Evolutionary conservation across 257 asterid species (phyloP).

Genomic region (Knoxia roxburghii): DNA sequence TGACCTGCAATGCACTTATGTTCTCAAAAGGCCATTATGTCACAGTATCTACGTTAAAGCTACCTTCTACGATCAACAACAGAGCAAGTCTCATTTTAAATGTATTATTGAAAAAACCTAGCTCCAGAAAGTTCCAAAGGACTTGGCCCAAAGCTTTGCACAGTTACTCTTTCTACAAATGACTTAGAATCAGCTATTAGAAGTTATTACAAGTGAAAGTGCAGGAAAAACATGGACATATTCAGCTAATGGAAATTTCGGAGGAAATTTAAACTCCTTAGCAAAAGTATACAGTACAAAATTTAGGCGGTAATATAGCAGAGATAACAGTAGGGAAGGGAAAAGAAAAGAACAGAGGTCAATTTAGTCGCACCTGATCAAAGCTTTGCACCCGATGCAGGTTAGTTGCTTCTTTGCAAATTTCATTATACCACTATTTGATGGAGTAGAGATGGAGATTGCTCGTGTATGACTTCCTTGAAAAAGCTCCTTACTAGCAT

Average conservation of each 20-base stretch:
- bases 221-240: background rate
- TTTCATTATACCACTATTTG: slow-evolving; percentile 86
- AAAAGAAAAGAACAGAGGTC: slow-evolving; percentile 7
- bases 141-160: background rate
- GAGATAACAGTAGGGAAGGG: background rate
- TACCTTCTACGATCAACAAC: background rate
- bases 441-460: slow-evolving; percentile 87
- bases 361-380: slow-evolving; percentile 49
- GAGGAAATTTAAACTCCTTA: background rate
- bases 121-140: background rate
- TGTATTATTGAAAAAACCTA: background rate
- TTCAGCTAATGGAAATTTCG: background rate
- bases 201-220: background rate
- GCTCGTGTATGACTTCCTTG: slow-evolving; percentile 94
- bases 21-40: background rate
- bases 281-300: background rate
- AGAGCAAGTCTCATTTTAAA: background rate
- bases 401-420: slow-evolving; percentile 77
- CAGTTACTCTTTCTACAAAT: too few species aligned
- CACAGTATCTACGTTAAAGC: background rate
- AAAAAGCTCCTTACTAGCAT: slow-evolving; percentile 93
- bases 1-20: background rate
- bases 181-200: background rate
- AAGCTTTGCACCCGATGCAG: slow-evolving; percentile 93
- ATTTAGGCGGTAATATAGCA: background rate